phyloP scores from a whole-genome alignment of 345 rosid genomes.

The Ceriops decandra region DNA sequence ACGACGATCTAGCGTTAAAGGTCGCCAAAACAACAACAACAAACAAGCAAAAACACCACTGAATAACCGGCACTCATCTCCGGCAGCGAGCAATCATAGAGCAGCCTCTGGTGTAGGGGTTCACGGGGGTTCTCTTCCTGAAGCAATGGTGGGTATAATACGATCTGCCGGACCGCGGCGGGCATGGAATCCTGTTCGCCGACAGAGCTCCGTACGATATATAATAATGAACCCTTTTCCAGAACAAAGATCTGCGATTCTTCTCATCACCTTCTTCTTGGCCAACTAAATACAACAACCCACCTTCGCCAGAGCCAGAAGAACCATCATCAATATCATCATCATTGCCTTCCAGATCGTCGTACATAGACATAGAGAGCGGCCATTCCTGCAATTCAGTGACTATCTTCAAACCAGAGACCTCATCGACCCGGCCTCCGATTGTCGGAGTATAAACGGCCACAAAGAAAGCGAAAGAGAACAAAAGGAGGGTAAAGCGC shows the following conservation, averaged over 20 bases:
- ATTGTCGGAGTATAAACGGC: not conserved
- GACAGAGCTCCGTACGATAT: constrained; percentile 88
- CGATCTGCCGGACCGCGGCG: constrained; percentile 91
- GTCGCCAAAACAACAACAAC: not conserved
- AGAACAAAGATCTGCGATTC: constrained; percentile 63
- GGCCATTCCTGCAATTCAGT: constrained; percentile 58
- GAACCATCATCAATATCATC: too few species aligned
- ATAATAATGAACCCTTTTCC: constrained; percentile 59
- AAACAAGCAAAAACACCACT: not conserved
- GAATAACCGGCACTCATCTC: constrained; percentile 28
- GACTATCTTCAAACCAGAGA: constrained; percentile 30
- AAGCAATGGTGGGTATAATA: constrained; percentile 83
- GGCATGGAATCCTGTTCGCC: constrained; percentile 83
- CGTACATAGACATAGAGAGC: constrained; percentile 22
- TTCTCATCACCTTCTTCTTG: constrained; percentile 23
- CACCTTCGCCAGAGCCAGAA: not conserved
- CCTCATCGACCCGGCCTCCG: constrained; percentile 30
- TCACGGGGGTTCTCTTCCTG: constrained; percentile 55
- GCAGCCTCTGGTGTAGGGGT: constrained; percentile 78
- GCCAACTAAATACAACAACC: constrained; percentile 8
- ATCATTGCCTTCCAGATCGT: not conserved
- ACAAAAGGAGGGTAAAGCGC: constrained; percentile 15
- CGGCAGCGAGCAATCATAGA: constrained; percentile 76
- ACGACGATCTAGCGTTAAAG: not conserved
- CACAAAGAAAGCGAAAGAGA: not conserved